Evolutionary conservation across 345 rosid species (phyloP).

Genomic region (Aquilaria yunnanensis): DNA sequence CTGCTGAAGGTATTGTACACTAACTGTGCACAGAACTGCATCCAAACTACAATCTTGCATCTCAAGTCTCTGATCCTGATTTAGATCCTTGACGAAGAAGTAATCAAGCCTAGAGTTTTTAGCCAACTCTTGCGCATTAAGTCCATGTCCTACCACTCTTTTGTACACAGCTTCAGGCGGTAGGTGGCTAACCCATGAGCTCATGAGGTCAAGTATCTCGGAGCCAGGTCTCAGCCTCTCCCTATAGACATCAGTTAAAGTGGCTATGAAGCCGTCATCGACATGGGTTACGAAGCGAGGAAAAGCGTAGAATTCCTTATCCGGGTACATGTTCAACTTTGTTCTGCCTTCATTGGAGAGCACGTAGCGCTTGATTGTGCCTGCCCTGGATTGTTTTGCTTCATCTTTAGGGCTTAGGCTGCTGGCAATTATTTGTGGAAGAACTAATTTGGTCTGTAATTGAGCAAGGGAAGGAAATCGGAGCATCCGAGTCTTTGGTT

Average conservation of each 20-base stretch:
- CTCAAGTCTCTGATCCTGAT: conserved; percentile 56
- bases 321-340: conserved; percentile 50
- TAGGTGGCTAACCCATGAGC: conserved; percentile 91
- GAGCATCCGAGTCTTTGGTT: conserved; percentile 15
- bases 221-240: conserved; percentile 51
- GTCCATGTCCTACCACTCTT: conserved; percentile 90
- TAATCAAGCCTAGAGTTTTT: conserved; percentile 60
- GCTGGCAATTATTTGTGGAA: conserved; percentile 22
- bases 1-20: conserved; percentile 81
- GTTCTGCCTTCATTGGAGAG: conserved; percentile 58
- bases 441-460: conserved; percentile 10
- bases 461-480: conserved; percentile 13
- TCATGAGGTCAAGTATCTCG: conserved; percentile 82
- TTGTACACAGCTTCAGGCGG: conserved; percentile 55
- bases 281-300: conserved; percentile 90
- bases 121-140: conserved; percentile 87
- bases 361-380: conserved; percentile 63
- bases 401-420: conserved; percentile 26
- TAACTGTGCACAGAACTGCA: conserved; percentile 72
- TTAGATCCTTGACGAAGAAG: conserved; percentile 61
- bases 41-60: conserved; percentile 51
- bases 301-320: conserved; percentile 62
- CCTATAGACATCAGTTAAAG: conserved; percentile 57
- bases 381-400: conserved; percentile 36
- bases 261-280: conserved; percentile 64